Evolutionary conservation across 148 eudicot species (phyloP).

Genomic region (Suaeda aralocaspica): DNA sequence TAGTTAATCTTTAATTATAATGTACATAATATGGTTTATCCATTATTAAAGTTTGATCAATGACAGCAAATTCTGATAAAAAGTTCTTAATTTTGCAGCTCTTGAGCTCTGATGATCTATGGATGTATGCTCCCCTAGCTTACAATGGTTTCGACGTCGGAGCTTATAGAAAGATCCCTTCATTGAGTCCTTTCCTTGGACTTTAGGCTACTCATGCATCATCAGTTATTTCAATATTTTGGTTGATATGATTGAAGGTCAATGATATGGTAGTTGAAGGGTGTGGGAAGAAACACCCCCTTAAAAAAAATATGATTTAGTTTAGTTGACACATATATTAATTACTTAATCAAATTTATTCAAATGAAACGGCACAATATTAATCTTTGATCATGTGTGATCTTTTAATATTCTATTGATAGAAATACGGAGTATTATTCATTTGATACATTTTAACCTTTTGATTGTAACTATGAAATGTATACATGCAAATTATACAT

Average conservation of each 20-base stretch:
- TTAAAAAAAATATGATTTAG: neutral
- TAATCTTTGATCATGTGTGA: neutral
- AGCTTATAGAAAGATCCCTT: slow-evolving; percentile 14
- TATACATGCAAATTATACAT: neutral
- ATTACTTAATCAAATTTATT: neutral
- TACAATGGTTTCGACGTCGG: slow-evolving; percentile 83
- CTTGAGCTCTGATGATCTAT: slow-evolving; percentile 74
- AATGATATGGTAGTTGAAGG: neutral
- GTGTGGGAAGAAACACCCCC: neutral
- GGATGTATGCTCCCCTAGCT: slow-evolving; percentile 93
- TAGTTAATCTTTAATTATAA: too few relatives aligned
- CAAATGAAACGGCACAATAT: neutral
- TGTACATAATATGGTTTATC: too few relatives aligned
- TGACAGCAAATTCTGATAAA: too few relatives aligned
- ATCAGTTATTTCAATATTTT: neutral
- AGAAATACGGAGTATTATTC: neutral
- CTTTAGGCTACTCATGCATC: neutral
- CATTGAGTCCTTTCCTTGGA: slow-evolving; percentile 13
- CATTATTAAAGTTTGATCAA: too few relatives aligned
- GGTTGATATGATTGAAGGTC: neutral
- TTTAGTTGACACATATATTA: neutral
- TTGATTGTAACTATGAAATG: neutral
- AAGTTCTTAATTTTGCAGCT: slow-evolving; percentile 37
- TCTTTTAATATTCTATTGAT: neutral
- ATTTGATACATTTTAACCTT: neutral